Percentiles rank a stretch among this genome's conserved stretches.
These are phyloP conservation scores for Neurospora intermedia DNA, from an alignment of 495 filamentous ascomycete genomes.

Conservation along the genomic window DNA sequence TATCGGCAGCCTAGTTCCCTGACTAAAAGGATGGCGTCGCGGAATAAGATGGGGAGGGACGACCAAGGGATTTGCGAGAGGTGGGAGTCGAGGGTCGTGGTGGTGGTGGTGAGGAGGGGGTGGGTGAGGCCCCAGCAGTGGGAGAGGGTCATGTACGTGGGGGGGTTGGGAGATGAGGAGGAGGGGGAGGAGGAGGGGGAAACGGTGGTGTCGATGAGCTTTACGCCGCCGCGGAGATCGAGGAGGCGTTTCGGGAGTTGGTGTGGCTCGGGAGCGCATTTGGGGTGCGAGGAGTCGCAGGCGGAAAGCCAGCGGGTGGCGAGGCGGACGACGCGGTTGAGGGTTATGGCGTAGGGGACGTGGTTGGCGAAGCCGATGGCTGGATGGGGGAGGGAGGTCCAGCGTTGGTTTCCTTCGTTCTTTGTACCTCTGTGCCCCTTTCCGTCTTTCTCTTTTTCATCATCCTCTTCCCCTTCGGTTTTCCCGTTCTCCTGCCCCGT, in stretches of 20 bases:
- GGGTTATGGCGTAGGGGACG: conserved; percentile 2
- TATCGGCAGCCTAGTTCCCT: conserved; percentile 11
- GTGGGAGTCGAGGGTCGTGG: conserved; percentile 1
- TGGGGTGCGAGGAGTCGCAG: conserved; percentile 3
- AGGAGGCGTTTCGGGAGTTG: conserved; percentile 3
- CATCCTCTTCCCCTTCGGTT: not conserved
- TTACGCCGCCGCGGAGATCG: conserved; percentile 7
- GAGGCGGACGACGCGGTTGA: conserved; percentile 2
- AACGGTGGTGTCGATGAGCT: conserved; percentile 5
- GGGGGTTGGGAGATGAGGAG: not conserved
- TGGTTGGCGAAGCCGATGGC: conserved; percentile 3
- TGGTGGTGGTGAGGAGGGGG: conserved; percentile 3
- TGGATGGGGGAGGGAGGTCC: not conserved
- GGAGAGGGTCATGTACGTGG: conserved; percentile 10
- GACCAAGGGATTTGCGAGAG: conserved; percentile 7
- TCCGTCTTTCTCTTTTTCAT: too few relatives aligned
- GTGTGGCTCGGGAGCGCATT: not conserved
- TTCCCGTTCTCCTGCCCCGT: not conserved
- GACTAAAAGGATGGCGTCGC: conserved; percentile 4
- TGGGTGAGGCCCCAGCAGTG: conserved; percentile 13
- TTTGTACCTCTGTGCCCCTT: not conserved
- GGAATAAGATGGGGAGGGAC: conserved; percentile 2
- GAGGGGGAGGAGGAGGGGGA: not conserved
- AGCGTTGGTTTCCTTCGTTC: not conserved
- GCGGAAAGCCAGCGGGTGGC: conserved; percentile 2